Percentiles rank a stretch among this genome's conserved stretches.
Evolutionary conservation across 352 stramenopile species (phyloP).

Genomic region (Phytopythium oedochilum): DNA sequence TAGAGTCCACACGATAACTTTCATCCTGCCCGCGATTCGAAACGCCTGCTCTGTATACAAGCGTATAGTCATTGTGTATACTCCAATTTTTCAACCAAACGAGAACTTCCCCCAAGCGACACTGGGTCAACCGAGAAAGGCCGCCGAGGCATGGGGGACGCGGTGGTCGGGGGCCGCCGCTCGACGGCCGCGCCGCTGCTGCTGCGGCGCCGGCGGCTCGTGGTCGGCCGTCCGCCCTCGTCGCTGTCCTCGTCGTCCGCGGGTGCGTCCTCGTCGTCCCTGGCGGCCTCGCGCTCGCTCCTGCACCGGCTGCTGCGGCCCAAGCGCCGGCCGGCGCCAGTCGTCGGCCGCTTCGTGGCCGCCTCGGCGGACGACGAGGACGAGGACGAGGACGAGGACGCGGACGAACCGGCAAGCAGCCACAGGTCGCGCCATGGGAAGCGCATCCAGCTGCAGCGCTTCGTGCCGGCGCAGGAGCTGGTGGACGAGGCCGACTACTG

Average conservation of each 20-base stretch:
- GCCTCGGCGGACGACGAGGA: conserved; percentile 6
- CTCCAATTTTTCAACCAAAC: conserved; percentile 1
- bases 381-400: neutral
- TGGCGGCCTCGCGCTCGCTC: conserved; percentile 7
- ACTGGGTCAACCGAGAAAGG: neutral
- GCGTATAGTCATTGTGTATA: neutral
- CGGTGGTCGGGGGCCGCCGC: neutral
- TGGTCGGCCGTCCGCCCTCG: conserved; percentile 5
- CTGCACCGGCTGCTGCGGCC: conserved; percentile 15
- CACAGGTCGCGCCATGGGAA: conserved; percentile 10
- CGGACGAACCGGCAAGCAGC: neutral
- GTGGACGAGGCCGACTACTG: conserved; percentile 35
- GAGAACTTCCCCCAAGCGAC: neutral
- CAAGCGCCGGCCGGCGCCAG: conserved; percentile 2
- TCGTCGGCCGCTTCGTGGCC: conserved; percentile 3
- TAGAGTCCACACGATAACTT: too few relatives aligned
- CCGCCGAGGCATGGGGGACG: neutral
- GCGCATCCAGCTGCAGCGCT: conserved; percentile 28
- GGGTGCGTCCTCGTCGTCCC: conserved; percentile 10
- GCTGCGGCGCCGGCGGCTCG: conserved; percentile 4
- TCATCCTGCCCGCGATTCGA: too few relatives aligned
- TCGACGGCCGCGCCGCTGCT: conserved; percentile 1
- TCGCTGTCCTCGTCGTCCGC: conserved; percentile 7
- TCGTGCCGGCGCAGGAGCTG: conserved; percentile 19
- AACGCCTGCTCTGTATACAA: too few relatives aligned